Percentiles rank a stretch among this genome's conserved stretches.
phyloP scores from a whole-genome alignment of 2,329 filamentous ascomycete genomes.

The Dothistroma pini region DNA sequence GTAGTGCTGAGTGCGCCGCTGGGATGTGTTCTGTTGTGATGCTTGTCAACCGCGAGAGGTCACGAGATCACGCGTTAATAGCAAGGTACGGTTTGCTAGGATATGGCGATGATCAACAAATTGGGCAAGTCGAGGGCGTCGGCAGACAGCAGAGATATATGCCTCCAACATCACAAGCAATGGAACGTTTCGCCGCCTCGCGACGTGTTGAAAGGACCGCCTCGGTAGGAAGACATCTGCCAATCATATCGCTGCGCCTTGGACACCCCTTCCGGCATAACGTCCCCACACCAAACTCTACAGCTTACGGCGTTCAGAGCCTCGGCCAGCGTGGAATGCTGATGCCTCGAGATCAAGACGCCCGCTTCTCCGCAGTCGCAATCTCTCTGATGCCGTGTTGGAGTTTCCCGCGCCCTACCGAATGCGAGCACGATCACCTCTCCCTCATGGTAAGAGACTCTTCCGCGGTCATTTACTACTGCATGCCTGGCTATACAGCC shows the following conservation, averaged over 20 bases:
- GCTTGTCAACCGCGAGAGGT: background rate
- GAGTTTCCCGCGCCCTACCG: background rate
- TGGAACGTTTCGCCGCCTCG: background rate
- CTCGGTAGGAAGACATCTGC: background rate
- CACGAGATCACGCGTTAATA: background rate
- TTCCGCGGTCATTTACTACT: background rate
- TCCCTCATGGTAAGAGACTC: too few species aligned
- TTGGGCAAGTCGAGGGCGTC: background rate
- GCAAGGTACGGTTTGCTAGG: background rate
- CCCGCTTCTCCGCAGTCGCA: background rate
- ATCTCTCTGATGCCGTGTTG: background rate
- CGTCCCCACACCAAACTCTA: background rate
- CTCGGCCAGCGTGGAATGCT: background rate
- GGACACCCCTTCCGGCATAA: background rate
- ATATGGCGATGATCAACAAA: background rate
- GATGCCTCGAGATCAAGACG: background rate
- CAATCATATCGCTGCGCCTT: background rate
- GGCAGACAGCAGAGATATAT: background rate
- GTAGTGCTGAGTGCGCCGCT: background rate
- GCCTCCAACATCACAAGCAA: background rate
- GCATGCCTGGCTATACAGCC: background rate
- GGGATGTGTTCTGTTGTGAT: background rate
- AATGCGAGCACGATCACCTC: conserved; percentile 5
- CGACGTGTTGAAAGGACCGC: background rate
- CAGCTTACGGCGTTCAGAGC: background rate